Base-by-base conservation (phyloP, 768 basidiomycete genomes). In the Lactarius trivialis region DNA sequence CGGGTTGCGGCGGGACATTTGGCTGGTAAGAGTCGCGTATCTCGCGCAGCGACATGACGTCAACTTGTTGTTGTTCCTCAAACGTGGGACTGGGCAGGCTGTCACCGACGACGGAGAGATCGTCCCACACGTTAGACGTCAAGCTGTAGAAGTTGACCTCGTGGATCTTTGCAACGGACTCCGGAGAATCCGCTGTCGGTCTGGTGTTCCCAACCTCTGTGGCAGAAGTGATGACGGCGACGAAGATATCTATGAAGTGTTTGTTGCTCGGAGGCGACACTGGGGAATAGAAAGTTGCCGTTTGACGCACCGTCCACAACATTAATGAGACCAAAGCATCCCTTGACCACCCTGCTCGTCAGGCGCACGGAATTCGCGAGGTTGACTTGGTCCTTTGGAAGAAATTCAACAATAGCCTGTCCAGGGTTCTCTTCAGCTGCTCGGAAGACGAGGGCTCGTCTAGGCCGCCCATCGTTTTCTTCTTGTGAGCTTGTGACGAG, bases 111-210 rank as follows among this genome's bases (percentile, higher is more conserved):
- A 78, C 70, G 28, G 82, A 75, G 54, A 84, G 76, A 67, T 91
- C 86, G 69, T 99, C 97, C 90, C 91, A 99, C 14, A 82, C 76
- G 2, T 89, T 77, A 33, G 91, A 88, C 11, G 86, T 88, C 67
- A 99, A 75, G 68, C 91, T 91, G 76, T 85, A 93, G 77, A 98
- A 98, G 48, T 81, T 85, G 57, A 97, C 93, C 70, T 90, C 86
- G 64, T 94, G 85, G 60, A 99, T 94, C 64, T 85, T 86, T 11
- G 85, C 85, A 17, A 94, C 86, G 26, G 83, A 82, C 73, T 90
- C 85, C 14, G 85, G 77, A 8, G 78, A 72, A 63, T 74, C 66
- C 63, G 81, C 77, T 49, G 85, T 81, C 64, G 85, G 81, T 63
- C 85, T 78, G 50, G 85, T 83, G 70, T 86, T 84, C 50, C 88